Conservation (phyloP, 2,329 filamentous ascomycete genomes). For the Aspergillus awamori region DNA sequence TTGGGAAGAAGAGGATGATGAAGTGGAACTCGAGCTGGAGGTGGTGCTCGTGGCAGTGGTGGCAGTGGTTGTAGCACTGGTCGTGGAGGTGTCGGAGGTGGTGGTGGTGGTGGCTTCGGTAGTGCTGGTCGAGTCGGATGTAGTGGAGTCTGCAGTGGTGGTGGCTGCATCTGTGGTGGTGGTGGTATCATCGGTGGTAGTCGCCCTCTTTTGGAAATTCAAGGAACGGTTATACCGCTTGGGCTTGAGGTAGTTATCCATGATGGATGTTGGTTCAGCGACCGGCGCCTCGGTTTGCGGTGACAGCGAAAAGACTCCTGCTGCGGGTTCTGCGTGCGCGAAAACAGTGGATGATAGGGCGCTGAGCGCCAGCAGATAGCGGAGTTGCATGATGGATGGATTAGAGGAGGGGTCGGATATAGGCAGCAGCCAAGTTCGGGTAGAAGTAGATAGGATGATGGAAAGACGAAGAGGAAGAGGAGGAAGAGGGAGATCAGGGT, state of each 20-base stretch:
- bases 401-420: neutral
- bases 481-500: neutral
- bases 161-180: neutral
- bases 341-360: neutral
- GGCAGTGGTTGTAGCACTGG: neutral
- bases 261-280: neutral
- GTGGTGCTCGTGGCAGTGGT: neutral
- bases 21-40: neutral
- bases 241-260: neutral
- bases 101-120: constrained; percentile 7
- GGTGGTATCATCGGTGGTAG: constrained; percentile 4
- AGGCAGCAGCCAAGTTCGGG: neutral
- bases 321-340: neutral
- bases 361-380: neutral
- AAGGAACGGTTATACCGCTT: neutral
- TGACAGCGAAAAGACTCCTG: neutral
- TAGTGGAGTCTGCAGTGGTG: constrained; percentile 1
- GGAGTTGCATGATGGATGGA: constrained; percentile 1
- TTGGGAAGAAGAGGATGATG: constrained; percentile 8
- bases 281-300: neutral
- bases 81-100: neutral
- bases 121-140: neutral
- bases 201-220: constrained; percentile 4
- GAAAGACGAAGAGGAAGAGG: neutral
- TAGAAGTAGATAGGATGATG: neutral